These are phyloP conservation scores for Shiraia bambusicola DNA, from an alignment of 2,329 filamentous ascomycete genomes.

Conservation along the genomic window DNA sequence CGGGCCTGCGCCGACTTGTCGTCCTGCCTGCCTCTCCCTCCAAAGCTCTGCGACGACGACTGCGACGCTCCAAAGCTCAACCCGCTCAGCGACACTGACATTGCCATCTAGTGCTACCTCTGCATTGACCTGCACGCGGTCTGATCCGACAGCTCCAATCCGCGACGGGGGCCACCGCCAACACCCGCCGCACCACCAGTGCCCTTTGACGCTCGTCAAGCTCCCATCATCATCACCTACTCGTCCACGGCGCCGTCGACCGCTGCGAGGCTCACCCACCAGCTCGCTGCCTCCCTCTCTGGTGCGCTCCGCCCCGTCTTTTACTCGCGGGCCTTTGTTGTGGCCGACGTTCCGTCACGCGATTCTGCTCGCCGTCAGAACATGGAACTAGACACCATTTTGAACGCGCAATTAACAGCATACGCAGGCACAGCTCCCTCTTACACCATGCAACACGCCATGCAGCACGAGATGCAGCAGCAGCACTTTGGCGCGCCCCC, in stretches of 20 bases:
- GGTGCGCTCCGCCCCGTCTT: conserved; percentile 39
- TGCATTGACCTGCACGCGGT: conserved; percentile 46
- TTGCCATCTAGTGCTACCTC: conserved; percentile 36
- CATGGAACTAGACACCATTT: conserved; percentile 47
- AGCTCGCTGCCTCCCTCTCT: conserved; percentile 25
- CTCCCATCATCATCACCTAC: conserved; percentile 25
- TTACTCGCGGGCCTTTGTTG: conserved; percentile 18
- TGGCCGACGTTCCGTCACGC: conserved; percentile 22
- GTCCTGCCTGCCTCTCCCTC: conserved; percentile 8
- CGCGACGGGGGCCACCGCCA: conserved; percentile 33
- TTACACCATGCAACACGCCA: conserved; percentile 46
- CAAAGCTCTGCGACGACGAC: conserved; percentile 13
- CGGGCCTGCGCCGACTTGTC: conserved; percentile 23
- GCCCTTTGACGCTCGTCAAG: conserved; percentile 20
- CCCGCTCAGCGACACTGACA: conserved; percentile 28
- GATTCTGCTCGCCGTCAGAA: conserved; percentile 17
- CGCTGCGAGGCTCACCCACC: conserved; percentile 25
- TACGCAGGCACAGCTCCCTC: conserved; percentile 39
- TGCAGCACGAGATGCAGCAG: conserved; percentile 46
- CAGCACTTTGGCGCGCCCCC: conserved; percentile 52
- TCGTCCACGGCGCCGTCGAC: conserved; percentile 24
- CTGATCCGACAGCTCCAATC: conserved; percentile 34
- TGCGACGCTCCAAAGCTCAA: conserved; percentile 12
- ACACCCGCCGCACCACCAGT: conserved; percentile 16
- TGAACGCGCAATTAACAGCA: conserved; percentile 47